Evolutionary conservation across 148 eudicot genomes (phyloP), one percentile per base, ranked within the genome.

Genomic region (Nepenthes mirabilis): DNA sequence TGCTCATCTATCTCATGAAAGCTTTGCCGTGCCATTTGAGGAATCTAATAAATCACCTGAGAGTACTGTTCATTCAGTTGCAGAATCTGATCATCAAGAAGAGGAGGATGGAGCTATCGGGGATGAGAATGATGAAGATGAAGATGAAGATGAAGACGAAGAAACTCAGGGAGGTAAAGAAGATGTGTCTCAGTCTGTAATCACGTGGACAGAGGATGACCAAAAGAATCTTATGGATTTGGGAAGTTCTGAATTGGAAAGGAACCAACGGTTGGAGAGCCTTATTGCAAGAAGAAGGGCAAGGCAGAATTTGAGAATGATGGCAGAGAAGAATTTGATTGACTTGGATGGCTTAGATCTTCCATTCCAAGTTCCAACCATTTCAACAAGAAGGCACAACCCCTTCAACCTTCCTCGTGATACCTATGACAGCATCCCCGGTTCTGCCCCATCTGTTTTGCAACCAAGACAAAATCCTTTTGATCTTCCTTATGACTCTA

Each of bases 151-250:
- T 45, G 83, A 78, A 55, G 75, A 70, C 23, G 75, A 74, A 40
- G 77, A 58, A 36, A 56, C 61, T 12, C 73, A 52, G 50, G 74
- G 62, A 23, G 74, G 70, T 36, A 74, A 76, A 65, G 78, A 75
- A 47, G 80, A 75, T 59, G 51, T 43, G 37, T 65, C 60, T 11
- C 77, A 75, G 52, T 79, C 85, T 55, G 81, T 73, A n/a, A 81
- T 87, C 52, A 61, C 61, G 62, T 87, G 95, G 95, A 87, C 95
- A 5, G 95, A 79, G 58, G 84, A 79, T 64, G 95, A 83, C 68
- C 80, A 81, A 63, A 87, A 83, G 80, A 87, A 87, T 80, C 87
- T 87, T 55, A 87, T 81, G 90, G 87, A 87, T 55, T 63, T 87
- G 53, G 90, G 95, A 57, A 83, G 65, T 50, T 87, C 90, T 35